phyloP scores from a whole-genome alignment of 495 filamentous ascomycete genomes.

The Collariella sp. region DNA sequence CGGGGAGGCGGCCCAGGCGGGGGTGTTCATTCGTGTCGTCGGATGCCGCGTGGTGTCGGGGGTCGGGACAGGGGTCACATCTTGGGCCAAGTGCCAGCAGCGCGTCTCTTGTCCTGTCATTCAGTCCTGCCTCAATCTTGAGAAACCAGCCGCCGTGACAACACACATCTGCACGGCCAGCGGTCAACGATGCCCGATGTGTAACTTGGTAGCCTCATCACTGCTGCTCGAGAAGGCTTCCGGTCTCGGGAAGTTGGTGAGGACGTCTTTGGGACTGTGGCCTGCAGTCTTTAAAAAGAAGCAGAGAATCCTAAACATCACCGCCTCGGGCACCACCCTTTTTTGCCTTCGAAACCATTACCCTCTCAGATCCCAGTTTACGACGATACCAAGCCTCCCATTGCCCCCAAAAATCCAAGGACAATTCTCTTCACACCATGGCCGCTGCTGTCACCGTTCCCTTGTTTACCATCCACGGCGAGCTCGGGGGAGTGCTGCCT shows the following conservation, averaged over 20 bases:
- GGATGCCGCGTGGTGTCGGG: no score
- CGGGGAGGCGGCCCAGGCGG: no score
- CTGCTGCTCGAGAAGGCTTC: constrained; percentile 12
- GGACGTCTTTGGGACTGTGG: no score
- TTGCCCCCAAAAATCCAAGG: not conserved
- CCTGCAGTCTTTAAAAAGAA: not conserved
- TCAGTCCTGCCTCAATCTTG: no score
- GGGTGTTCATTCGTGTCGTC: no score
- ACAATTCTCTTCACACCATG: constrained; percentile 14
- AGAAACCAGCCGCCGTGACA: not conserved
- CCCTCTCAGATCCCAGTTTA: not conserved
- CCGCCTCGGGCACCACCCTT: not conserved
- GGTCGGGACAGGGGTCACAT: no score
- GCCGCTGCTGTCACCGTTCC: constrained; percentile 29
- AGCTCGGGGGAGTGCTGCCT: constrained; percentile 35
- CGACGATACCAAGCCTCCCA: not conserved
- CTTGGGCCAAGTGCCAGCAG: no score
- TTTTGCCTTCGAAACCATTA: not conserved
- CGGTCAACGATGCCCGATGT: constrained; percentile 19
- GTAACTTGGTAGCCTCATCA: not conserved
- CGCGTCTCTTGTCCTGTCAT: no score
- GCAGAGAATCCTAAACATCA: not conserved
- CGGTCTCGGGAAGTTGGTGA: not conserved
- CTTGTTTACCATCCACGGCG: constrained; percentile 25
- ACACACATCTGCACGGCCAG: constrained; percentile 5